Conservation (phyloP, 2,329 filamentous ascomycete species). For the Pyricularia sp. region DNA sequence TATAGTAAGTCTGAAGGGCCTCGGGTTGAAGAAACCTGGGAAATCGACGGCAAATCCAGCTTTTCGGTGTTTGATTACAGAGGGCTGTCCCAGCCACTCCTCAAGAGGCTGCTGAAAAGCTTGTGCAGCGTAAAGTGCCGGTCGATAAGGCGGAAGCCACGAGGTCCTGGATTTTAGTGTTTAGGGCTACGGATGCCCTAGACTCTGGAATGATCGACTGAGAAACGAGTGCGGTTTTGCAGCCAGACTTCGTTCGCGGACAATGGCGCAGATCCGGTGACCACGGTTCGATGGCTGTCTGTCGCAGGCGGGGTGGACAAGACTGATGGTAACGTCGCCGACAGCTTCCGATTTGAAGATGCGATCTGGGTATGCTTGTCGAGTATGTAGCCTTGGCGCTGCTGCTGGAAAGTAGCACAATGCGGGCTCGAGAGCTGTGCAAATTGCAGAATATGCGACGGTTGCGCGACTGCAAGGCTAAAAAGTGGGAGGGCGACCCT, state of each 20-base stretch:
- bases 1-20: constrained; percentile 62
- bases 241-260: not conserved
- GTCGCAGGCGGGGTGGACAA: not conserved
- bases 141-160: not conserved
- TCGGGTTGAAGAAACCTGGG: constrained; percentile 67
- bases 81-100: not conserved
- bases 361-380: not conserved
- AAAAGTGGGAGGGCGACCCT: not conserved
- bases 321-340: not conserved
- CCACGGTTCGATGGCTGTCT: no score
- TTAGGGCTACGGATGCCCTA: not conserved
- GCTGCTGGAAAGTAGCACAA: not conserved
- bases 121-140: not conserved
- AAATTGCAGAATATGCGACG: not conserved
- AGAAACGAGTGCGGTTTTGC: not conserved
- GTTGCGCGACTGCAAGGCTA: not conserved
- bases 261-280: not conserved
- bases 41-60: constrained; percentile 87
- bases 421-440: not conserved
- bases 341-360: not conserved
- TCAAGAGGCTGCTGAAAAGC: not conserved
- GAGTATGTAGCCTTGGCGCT: not conserved
- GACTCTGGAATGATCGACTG: not conserved
- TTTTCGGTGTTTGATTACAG: constrained; percentile 48
- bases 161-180: not conserved